Evolutionary conservation across 2,329 filamentous ascomycete genomes (phyloP), one percentile per base, ranked within the genome.

Genomic region (Pseudopyrenochaeta lycopersici): DNA sequence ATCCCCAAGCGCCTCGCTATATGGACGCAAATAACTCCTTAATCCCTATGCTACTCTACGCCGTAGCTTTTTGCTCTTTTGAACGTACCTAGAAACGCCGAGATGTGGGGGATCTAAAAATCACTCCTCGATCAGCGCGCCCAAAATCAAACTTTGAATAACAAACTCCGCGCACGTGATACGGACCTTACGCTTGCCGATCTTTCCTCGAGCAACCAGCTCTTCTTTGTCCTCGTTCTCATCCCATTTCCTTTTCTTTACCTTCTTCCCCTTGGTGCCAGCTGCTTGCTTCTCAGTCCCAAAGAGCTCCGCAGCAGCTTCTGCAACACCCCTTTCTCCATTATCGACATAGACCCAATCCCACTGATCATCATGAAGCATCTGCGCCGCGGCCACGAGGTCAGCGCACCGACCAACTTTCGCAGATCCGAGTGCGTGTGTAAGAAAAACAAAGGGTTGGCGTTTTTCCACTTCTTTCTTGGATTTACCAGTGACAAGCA

Each of bases 91-190:
- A 27, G 9, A 5, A 27, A 27, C 23, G 23, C 23, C 23, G 23
- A 9, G 4, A 27, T 4, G 9, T 27, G 9, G 23, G 9, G 4
- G 23, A 27, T 27, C 23, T 27, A 9, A 27, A 5, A 18, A 4
- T 58, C n/a, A 71, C 44, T 86, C 84, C 57, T 91, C 88, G 46
- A 92, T 85, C 63, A 97, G 77, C 56, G 87, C 85, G 1, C 93
- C 94, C 45, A 97, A 74, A 59, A 99, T 97, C 54, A 98, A 79
- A 74, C 92, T 97, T 80, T 99, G 94, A 49, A 96, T 88, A 18
- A 98, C 87, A 70, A 94, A 87, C 76, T 98, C 94, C 72, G 96
- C 89, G 50, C 88, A 89, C 46, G 96, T 84, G 39, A 95, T 83
- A 58, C 83, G 84, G 32, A 92, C 80, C 55, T 77, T 83, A 64